Conservation (phyloP, 768 basidiomycete species). For the Nevesoporus exiguus region DNA sequence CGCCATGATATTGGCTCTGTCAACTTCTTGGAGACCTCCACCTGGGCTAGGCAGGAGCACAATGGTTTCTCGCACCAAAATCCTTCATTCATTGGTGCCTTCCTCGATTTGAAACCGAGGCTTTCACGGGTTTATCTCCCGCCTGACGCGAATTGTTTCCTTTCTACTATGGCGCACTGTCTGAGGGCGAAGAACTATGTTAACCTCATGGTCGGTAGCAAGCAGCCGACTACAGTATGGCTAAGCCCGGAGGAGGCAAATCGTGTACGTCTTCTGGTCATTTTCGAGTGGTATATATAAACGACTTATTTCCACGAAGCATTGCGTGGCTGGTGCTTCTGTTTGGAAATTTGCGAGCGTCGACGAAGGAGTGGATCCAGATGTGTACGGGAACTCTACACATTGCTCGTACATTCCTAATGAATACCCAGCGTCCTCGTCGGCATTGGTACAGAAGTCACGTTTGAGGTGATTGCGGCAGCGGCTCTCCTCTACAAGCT, state of each 20-base stretch:
- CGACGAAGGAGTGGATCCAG: constrained; percentile 67
- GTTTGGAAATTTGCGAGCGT: constrained; percentile 83
- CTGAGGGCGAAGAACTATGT: constrained; percentile 81
- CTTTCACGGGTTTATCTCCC: constrained; percentile 79
- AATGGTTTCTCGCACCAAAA: constrained; percentile 91
- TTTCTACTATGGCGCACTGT: constrained; percentile 83
- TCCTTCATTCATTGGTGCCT: constrained; percentile 79
- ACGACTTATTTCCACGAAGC: constrained; percentile 35
- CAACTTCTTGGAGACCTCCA: constrained; percentile 87
- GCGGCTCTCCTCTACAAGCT: constrained; percentile 71
- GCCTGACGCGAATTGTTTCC: constrained; percentile 86
- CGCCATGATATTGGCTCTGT: constrained; percentile 65
- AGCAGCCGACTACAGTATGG: constrained; percentile 80
- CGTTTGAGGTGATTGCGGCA: constrained; percentile 86
- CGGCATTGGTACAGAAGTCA: constrained; percentile 85
- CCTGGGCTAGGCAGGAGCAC: constrained; percentile 82
- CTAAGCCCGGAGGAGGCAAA: constrained; percentile 73
- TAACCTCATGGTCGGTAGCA: constrained; percentile 87
- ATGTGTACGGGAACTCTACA: constrained; percentile 46
- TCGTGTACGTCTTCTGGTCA: constrained; percentile 35
- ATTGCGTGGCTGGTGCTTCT: constrained; percentile 84
- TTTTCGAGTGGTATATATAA: background rate
- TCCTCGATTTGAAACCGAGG: constrained; percentile 73
- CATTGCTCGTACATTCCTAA: background rate
- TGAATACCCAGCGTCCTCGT: constrained; percentile 58